Evolutionary conservation across 495 filamentous ascomycete species (phyloP), one percentile per base, ranked within the genome.

Genomic region (Penicillium chermesinum): DNA sequence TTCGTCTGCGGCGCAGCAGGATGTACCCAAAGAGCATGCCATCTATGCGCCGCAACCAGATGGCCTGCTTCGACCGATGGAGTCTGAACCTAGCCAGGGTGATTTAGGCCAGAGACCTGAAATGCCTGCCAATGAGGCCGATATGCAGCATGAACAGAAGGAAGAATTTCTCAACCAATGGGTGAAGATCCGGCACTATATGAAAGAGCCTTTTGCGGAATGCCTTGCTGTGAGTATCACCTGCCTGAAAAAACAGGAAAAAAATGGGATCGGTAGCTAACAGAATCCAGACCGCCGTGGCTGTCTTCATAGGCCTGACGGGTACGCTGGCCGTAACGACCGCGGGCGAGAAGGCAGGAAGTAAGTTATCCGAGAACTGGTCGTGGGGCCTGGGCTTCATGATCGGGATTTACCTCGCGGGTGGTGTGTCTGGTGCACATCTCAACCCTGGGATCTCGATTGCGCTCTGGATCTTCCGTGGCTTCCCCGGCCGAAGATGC

Each of bases 381-480:
- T 27, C 51, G 2, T 58, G 55, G 51, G 55, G 55, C 8, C 37
- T 58, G 8, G 55, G 55, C 1, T 58, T 51, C 27, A 58, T 58
- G 55, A 35, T 51, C 14, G 55, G 43, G 0, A 58, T 58, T 20
- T 58, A 58, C 36, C 27, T 54, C 0, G 36, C 51, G 0, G 55
- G 55, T 42, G 55, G 55, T 14, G 48, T 49, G 4, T 54, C 51
- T 10, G 55, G 55, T 39, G 55, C 43, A 1, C 55, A 58, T 22
- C 36, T 58, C 4, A 52, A 58, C 32, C 55, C 55, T 16, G 55
- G 43, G 2, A 46, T 54, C 14, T 54, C 51, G 5, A 52, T 54
- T 21, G 39, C 51, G 6, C 34, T 58, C 7, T 54, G 39, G 16
- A 15, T 54, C 2, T 58, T 58, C 22, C 48, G 55, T 12, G 55